These are phyloP conservation scores for Seiridium cupressi DNA, from an alignment of 2,329 filamentous ascomycete genomes.

Conservation along the genomic window DNA sequence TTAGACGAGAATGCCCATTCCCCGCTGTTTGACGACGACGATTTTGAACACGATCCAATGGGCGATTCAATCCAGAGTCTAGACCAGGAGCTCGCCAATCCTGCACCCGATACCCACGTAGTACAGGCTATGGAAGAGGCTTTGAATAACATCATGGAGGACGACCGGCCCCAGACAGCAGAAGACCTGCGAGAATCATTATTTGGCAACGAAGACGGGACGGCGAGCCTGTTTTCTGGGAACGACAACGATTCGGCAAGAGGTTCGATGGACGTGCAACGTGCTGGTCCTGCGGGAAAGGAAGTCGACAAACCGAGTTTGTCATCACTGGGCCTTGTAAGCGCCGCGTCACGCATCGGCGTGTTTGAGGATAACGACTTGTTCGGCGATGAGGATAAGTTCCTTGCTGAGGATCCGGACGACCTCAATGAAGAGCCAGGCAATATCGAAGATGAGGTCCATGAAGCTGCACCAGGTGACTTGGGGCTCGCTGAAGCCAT, in stretches of 20 bases:
- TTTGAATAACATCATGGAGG: conserved; percentile 87
- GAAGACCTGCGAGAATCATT: conserved; percentile 66
- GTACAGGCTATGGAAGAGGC: conserved; percentile 93
- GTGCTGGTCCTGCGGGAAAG: conserved; percentile 32
- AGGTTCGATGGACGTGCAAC: conserved; percentile 32
- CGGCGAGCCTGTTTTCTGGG: conserved; percentile 48
- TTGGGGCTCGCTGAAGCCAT: conserved; percentile 93
- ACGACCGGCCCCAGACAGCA: conserved; percentile 62
- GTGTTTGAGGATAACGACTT: conserved; percentile 94
- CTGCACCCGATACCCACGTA: conserved; percentile 70
- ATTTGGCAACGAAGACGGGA: conserved; percentile 56
- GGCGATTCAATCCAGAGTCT: conserved; percentile 74
- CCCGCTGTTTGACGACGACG: conserved; percentile 79
- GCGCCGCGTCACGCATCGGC: conserved; percentile 79
- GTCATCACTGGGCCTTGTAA: conserved; percentile 86
- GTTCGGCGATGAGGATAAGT: conserved; percentile 84
- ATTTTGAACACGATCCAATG: conserved; percentile 69
- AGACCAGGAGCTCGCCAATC: conserved; percentile 65
- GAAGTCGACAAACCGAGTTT: conserved; percentile 76
- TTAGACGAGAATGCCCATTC: conserved; percentile 61
- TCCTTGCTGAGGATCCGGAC: conserved; percentile 81
- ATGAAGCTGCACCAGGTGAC: conserved; percentile 92
- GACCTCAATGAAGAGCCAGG: conserved; percentile 59
- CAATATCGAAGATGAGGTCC: conserved; percentile 76
- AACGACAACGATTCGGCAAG: conserved; percentile 56